These are phyloP conservation scores for Annona squamosa DNA, from an alignment of 164 flowering plant genomes.

Conservation along the genomic window DNA sequence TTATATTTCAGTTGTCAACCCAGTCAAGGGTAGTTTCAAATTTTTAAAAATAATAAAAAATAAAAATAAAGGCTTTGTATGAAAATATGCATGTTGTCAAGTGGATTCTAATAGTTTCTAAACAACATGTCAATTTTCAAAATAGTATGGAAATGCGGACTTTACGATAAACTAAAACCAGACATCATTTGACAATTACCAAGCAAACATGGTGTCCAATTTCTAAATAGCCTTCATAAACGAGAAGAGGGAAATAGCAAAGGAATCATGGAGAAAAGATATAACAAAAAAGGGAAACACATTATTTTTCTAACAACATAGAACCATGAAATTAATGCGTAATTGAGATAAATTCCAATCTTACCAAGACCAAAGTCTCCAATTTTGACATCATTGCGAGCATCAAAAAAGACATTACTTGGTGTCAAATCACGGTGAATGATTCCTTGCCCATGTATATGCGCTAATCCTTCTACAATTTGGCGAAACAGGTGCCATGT, in stretches of 20 bases:
- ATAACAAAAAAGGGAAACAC: background rate
- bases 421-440: conserved; percentile 97
- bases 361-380: conserved; percentile 99
- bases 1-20: too few species aligned
- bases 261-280: background rate
- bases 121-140: too few species aligned
- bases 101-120: too few species aligned
- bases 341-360: conserved; percentile 8
- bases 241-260: background rate
- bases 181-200: too few species aligned
- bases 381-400: conserved; percentile 90
- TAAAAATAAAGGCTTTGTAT: too few species aligned
- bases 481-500: conserved; percentile 93
- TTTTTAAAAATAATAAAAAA: too few species aligned
- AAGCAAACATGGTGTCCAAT: too few species aligned
- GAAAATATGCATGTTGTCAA: too few species aligned
- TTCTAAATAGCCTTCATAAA: too few species aligned
- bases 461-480: conserved; percentile 94
- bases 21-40: too few species aligned
- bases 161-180: too few species aligned
- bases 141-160: too few species aligned
- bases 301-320: background rate
- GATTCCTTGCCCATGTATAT: conserved; percentile 96
- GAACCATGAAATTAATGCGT: background rate
- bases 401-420: conserved; percentile 90